Conservation (phyloP, 73 alveolate genomes). For the Paramecium biaurelia region DNA sequence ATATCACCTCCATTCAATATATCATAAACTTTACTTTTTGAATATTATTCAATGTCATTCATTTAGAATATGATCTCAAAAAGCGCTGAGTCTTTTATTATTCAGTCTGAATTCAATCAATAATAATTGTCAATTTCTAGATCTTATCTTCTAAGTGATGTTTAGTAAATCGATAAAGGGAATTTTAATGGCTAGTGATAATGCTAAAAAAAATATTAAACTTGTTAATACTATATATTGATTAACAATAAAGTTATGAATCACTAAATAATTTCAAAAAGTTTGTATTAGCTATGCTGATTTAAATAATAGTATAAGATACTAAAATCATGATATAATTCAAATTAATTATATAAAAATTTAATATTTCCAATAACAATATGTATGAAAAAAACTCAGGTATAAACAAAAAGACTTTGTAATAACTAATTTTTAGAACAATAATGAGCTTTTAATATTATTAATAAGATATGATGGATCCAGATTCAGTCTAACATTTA, state of each 20-base stretch:
- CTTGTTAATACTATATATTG: not conserved
- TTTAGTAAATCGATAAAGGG: not conserved
- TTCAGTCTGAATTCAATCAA: not conserved
- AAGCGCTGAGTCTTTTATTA: not conserved
- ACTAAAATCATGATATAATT: not conserved
- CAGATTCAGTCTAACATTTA: not conserved
- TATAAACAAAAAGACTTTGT: not conserved
- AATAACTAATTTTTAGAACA: not conserved
- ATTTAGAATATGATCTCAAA: not conserved
- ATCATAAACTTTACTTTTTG: not conserved
- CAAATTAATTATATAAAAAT: not conserved
- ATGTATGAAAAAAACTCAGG: not conserved
- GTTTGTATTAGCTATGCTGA: not conserved
- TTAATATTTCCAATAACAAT: not conserved
- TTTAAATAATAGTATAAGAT: not conserved
- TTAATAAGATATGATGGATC: not conserved
- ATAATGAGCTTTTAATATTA: not conserved
- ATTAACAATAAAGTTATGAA: not conserved
- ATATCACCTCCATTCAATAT: not conserved
- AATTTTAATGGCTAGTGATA: not conserved
- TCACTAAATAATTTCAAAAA: not conserved
- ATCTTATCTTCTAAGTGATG: not conserved
- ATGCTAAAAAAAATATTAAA: not conserved
- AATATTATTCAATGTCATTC: not conserved
- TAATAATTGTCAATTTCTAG: not conserved